Evolutionary conservation across 2,329 filamentous ascomycete species (phyloP), one percentile per base, ranked within the genome.

Genomic region (Trichoderma gracile): DNA sequence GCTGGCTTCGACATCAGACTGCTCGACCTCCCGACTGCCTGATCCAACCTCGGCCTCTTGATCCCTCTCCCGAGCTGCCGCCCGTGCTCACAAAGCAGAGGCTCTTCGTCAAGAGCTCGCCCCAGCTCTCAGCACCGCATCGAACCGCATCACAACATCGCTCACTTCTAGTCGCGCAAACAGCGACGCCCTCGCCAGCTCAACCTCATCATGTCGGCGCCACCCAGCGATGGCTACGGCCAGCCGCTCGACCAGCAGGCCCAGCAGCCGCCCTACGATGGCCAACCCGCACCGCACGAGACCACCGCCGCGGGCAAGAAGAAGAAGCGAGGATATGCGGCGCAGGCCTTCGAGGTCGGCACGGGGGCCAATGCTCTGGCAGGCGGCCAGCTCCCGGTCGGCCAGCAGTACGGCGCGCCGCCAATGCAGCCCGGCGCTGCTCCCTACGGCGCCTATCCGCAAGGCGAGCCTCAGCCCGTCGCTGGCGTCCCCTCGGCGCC

Each of bases 291-390:
- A 10, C 76, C 75, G 4, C 70, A 73, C 30, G 67, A 70, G 21
- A 73, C 69, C 49, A 72, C 78, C 33, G 81, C 82, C 49, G 80
- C 81, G 53, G 83, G 80, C 68, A 88, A 85, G 77, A 93, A 93
- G 82, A 97, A 97, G 86, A 97, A 96, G 85, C 86, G 93, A 82
- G 89, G 91, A 64, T 98, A 98, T 81, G 95, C 95, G 62, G 92
- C 92, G 64, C 91, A 96, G 77, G 94, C 94, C 52, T 99, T 96
- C 78, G 94, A 96, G 66, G 95, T 98, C 72, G 92, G 91, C 57
- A 85, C 86, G 57, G 95, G 94, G 72, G 91, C 91, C 73, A 98
- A 98, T 83, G 88, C 90, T 62, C 79, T 76, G 63, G 76, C 75
- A 60, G 85, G 81, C 42, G 85, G 83, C 64, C 80, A 80, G 70